Evolutionary conservation across 306 rosid species (phyloP), one percentile per base, ranked within the genome.

Genomic region (Fagus sylvatica): DNA sequence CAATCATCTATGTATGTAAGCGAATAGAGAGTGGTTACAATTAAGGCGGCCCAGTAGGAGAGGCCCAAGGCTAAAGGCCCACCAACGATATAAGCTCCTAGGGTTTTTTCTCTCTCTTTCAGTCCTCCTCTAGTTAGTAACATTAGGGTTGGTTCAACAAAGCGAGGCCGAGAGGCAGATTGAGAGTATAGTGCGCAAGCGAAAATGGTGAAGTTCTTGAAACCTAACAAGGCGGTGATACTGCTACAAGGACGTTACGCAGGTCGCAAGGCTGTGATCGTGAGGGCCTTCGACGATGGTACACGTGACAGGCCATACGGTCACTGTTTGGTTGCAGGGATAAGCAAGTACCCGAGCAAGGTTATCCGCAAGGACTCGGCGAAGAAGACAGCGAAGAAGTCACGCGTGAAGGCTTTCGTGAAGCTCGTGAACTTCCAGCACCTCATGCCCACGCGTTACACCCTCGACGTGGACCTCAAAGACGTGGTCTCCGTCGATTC

Each of bases 401-500:
- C 87, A 0, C 40, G 87, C 34, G 84, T 84, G 0, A 84, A 84
- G 82, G 84, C 87, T 4, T 84, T 84, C 75, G 57, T 84, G 5
- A 84, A 84, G 82, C 80, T 84, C 0, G 82, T 84, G 0, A 84
- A 84, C 72, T 84, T 73, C 60, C 77, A 74, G 78, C 87, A 84
- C 30, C 43, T 84, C 1, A 84, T 84, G 87, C 87, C 87, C 3
- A 80, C 87, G 0, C 81, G 87, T 11, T 84, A 84, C 80, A 80
- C 87, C 1, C 82, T 80, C 33, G 89, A 86, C 11, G 87, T 86
- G 1, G 89, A 86, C 32, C 74, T 86, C 8, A 83, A 86, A 34
- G 89, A 83, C 51, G 72, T 51, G 2, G 85, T 86, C n/a, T n/a
- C 40, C n/a, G 39, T 46, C 28, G 89, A 86, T 4, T 66, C 10